These are phyloP conservation scores for Sordaria brevicollis DNA, from an alignment of 495 filamentous ascomycete genomes.

Conservation along the genomic window DNA sequence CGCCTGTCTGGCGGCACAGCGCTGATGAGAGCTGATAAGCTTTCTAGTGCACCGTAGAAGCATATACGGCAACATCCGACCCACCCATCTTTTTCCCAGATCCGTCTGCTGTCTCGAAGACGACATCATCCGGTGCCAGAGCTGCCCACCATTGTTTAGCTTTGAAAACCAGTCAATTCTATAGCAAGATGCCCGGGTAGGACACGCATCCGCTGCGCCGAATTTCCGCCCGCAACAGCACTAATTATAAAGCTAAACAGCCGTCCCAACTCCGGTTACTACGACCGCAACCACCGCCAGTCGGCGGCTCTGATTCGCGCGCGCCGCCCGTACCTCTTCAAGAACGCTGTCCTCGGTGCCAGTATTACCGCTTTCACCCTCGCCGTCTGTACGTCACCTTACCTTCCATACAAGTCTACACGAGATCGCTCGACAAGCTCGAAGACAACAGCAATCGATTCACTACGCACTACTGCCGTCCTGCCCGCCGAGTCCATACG, in stretches of 20 bases:
- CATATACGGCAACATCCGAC: conserved; percentile 2
- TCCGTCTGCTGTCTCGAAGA: neutral
- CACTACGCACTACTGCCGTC: neutral
- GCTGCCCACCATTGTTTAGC: neutral
- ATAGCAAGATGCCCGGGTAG: conserved; percentile 14
- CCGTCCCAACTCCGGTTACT: conserved; percentile 62
- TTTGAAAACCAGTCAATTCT: neutral
- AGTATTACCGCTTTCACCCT: conserved; percentile 58
- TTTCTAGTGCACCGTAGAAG: neutral
- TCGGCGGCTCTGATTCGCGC: conserved; percentile 80
- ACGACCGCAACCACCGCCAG: conserved; percentile 72
- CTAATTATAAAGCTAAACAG: neutral
- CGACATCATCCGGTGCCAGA: neutral
- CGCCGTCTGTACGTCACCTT: conserved; percentile 56
- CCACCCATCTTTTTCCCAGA: conserved; percentile 2
- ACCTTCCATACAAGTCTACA: neutral
- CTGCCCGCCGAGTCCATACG: neutral
- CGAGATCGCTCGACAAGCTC: neutral
- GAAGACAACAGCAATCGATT: neutral
- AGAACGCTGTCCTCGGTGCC: conserved; percentile 69
- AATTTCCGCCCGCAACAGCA: neutral
- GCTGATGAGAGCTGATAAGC: neutral
- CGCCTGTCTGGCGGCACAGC: neutral
- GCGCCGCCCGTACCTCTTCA: conserved; percentile 81
- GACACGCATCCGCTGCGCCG: neutral